Evolutionary conservation across 768 basidiomycete genomes (phyloP), one percentile per base, ranked within the genome.

Genomic region (Scleroderma citrinum): DNA sequence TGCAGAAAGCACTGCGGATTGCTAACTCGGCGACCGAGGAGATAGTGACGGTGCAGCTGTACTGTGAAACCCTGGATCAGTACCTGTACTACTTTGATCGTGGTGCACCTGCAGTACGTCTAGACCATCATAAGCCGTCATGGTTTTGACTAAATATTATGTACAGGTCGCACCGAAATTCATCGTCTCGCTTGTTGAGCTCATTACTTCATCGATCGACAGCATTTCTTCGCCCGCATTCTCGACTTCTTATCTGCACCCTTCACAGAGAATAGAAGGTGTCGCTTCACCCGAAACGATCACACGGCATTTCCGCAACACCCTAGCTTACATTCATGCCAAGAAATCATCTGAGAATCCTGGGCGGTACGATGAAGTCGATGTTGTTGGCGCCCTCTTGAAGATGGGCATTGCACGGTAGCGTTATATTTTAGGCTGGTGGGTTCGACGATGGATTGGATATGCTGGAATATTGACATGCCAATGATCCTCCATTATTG

Each of bases 21-120:
- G 96, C 96, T 5, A 93, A 94, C 59, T 93, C 92, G 3, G 91
- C 91, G 21, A 94, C 92, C 46, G 96, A 98, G 67, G 94, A 97
- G 60, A 89, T 98, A 54, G 90, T 96, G 34, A 97, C 91, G 3
- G 86, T 97, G 2, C 95, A 97, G 63, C 75, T 98, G 7, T 98
- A 97, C 64, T 92, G 91, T 56, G 92, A 97, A 65, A 92, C 95
- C 12, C 80, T 99, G 29, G 95, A 99, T 64, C 88, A 87, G 60
- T 98, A 98, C 66, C 71, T 97, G 35, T 97, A 92, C 67, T 98
- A 96, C 69, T 85, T 97, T 47, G 95, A 99, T 59, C 90, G 84
- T 40, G 88, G 87, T 41, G 91, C 93, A 21, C 82, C 92, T 47
- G 92, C 91, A 17, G 95, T 97, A 61, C 64, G 88, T 75, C 6